Base-by-base conservation (phyloP, 345 rosid species). In the Geranium brycei region DNA sequence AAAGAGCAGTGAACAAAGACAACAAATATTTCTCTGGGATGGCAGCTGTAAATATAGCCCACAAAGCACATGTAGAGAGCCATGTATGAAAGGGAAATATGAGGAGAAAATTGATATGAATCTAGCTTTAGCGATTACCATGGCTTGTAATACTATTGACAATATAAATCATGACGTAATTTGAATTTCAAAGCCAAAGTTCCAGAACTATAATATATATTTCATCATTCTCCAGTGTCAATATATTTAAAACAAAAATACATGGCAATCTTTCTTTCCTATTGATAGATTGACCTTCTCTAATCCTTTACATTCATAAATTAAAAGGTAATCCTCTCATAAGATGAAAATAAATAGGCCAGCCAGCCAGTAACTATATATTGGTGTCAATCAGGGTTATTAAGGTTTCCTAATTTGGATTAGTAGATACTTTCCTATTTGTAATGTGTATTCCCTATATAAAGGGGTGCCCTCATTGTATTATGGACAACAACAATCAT, bases 1-100 rank as follows among this genome's bases (percentile, higher is more conserved):
- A 63, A 16, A 73, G 28, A 60, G 31, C 11, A 14, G 35, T 41
- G 18, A 53, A 66, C 60, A 57, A 61, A 31, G 5, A 62, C 17
- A 0, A 2, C 7, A 51, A 35, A 57, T 69, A 60, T 19, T 47
- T 51, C 17, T 55, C 62, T 5, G 31, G 17, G 31, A 63, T 62
- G 31, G 51, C 31, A 68, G 31, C 38, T 59, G 57, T 12, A 64
- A 69, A 3, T 38, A 17, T 13, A 3, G 16, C 31, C 55, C 31
- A 60, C 17, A 41, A 71, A 28, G 35, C 13, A 32, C 23, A 17
- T 15, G 17, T 14, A 66, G 17, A 10, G 14, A n/a, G 31, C 59
- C 15, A 13, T 38, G 17, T 56, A 12, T 60, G 17, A 58, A 30
- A 19, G 28, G 3, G 2, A 70, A 8, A 60, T 23, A 23, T 23